Base-by-base conservation (phyloP, 176 grass and related monocot species). In the Stipa capillata region DNA sequence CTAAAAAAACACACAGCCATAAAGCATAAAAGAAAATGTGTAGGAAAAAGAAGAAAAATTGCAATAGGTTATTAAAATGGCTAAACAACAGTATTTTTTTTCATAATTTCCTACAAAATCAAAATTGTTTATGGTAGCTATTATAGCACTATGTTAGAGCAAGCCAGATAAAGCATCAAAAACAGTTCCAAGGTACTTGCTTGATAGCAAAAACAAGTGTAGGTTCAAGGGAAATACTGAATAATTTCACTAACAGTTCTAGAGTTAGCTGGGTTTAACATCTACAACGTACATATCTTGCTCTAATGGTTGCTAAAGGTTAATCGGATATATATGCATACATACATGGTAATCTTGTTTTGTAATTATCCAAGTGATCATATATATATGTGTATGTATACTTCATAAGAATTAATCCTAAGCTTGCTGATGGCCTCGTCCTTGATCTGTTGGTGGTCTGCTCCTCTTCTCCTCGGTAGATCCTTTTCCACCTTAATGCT, bases 1-100 rank as follows among this genome's bases (percentile, higher is more conserved):
- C 96, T 95, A 42, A 51, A 90, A 67, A 55, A 77, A 66, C 68
- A 70, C 0, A 31, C 18, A 7, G 1, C 37, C 33, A 52, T 1
- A 50, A 8, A 48, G 13, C 17, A 74, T 24, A 23, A 77, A 2
- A 61, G 8, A 35, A 75, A 79, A 35, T 39, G 10, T 12, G 4
- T 18, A 70, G n/a, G 51, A 21, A 71, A 60, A 83, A 40, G 14
- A 85, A 37, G 7, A n/a, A n/a, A n/a, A 45, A 18, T 36, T 24
- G 41, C 14, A 47, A 34, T 6, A 32, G 8, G 44, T 17, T 66
- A 15, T 37, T 8, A 40, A 34, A 15, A 36, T 57, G 0, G 11
- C 43, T 31, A 45, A 67, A 36, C 10, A 52, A 53, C 8, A 27
- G 13, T 34, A 15, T 34, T n/a, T 60, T n/a, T n/a, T 21, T 39